Base-by-base conservation (phyloP, 805 yeast species). In the Scheffersomyces stipitis region DNA sequence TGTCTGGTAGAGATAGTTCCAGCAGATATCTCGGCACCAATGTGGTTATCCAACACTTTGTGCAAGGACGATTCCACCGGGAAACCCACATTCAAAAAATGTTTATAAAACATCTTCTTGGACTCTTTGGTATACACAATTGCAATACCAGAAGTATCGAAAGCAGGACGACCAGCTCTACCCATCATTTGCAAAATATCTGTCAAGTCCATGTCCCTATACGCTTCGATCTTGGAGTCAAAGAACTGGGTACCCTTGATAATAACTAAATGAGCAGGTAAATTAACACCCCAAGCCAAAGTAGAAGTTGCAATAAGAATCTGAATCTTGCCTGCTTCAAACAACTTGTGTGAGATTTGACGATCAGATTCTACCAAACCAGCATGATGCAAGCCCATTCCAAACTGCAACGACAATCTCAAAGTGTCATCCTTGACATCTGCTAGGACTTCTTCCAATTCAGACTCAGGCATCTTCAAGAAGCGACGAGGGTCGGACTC, bases 221-320 rank as follows among this genome's bases (percentile, higher is more conserved):
- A 85, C 1, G 75, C 86, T 54, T 82, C 86, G 31, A 78, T 77
- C 55, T 78, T 68, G 26, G 81, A 67, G 55, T 78, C 83, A 49
- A 76, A 78, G 46, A 75, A 78, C 49, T 78, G 82, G 0, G 93
- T 84, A 18, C 91, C 91, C 58, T 84, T 84, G 47, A 84, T 81
- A 30, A 84, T 76, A 12, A 84, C 93, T 46, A 84, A 64, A 60
- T 83, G 84, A 0, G 93, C 91, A 1, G 91, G 91, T 45, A 85
- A 68, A 50, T 84, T 85, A 31, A 85, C 91, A 60, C 91, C 91
- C 91, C 91, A 85, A 0, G 93, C 91, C 45, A 85, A 70, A 1
- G 91, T 85, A n/a, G 88, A 81, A 0, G 93, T 84, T 1, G 91
- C 90, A 26, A 85, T 70, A 42, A 84, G 69, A 30, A 84, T 75